Conservation (phyloP, 495 filamentous ascomycete genomes). For the Aspergillus indologenus region DNA sequence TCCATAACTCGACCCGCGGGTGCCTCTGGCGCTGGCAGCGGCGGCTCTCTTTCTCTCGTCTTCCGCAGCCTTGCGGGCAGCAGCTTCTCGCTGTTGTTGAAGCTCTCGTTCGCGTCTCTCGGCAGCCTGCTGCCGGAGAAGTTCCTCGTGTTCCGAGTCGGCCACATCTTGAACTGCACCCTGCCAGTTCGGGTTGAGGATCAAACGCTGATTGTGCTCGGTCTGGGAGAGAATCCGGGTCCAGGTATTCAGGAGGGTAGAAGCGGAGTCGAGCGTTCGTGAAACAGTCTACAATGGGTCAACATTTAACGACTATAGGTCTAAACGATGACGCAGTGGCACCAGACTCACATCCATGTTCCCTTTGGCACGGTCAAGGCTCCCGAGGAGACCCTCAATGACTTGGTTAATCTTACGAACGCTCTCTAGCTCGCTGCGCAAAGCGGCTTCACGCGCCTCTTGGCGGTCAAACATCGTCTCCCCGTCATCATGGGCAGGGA, state of each 20-base stretch:
- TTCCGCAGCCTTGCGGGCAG: conserved; percentile 65
- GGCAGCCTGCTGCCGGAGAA: conserved; percentile 65
- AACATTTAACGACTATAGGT: background rate
- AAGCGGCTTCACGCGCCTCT: conserved; percentile 66
- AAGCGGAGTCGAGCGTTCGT: conserved; percentile 80
- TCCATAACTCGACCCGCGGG: conserved; percentile 46
- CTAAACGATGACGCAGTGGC: background rate
- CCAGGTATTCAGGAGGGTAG: conserved; percentile 92
- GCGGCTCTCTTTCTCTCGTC: conserved; percentile 56
- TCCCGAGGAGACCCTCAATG: conserved; percentile 78
- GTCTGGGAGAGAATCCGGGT: conserved; percentile 93
- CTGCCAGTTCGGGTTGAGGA: conserved; percentile 86
- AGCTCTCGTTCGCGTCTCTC: conserved; percentile 73
- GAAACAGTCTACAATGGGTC: conserved; percentile 65
- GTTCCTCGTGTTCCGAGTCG: conserved; percentile 75
- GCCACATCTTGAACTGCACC: conserved; percentile 80
- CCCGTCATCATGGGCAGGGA: conserved; percentile 39
- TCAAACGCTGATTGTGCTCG: conserved; percentile 91
- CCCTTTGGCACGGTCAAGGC: conserved; percentile 72
- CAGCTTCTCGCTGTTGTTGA: conserved; percentile 70
- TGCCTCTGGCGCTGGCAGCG: conserved; percentile 46
- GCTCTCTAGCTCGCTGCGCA: conserved; percentile 74
- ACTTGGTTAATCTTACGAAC: conserved; percentile 82
- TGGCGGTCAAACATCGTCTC: conserved; percentile 61
- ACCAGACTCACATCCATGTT: conserved; percentile 78